A percentile compares a stretch with the other conserved stretches of the same genome.
phyloP scores from a whole-genome alignment of 371 early-diverging fungal species.

The Dichotomocladium elegans region DNA sequence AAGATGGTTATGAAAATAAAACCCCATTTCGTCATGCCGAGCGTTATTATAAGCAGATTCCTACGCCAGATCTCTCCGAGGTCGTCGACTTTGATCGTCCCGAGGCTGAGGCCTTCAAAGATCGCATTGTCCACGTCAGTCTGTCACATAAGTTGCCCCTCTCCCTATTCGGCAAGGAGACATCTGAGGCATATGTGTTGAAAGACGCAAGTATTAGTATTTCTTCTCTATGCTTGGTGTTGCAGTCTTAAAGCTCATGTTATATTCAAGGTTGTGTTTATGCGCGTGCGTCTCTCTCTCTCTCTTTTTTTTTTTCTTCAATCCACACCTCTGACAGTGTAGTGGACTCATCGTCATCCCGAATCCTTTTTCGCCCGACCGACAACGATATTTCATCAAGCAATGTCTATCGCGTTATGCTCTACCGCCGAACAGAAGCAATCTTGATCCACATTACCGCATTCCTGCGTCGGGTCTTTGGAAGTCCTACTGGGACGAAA shows the following conservation, averaged over 20 bases:
- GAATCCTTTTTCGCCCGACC: slow-evolving; percentile 62
- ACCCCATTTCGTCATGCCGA: slow-evolving; percentile 81
- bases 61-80: slow-evolving; percentile 51
- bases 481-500: slow-evolving; percentile 47
- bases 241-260: no score
- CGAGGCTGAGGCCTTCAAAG: slow-evolving; percentile 17
- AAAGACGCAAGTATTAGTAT: slow-evolving; percentile 1
- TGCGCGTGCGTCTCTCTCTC: no score
- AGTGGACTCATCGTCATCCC: slow-evolving; percentile 69
- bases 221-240: no score
- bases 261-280: no score
- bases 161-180: not conserved
- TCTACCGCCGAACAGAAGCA: slow-evolving; percentile 72
- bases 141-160: not conserved
- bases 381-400: slow-evolving; percentile 62
- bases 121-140: not conserved
- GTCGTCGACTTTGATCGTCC: slow-evolving; percentile 52
- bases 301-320: not conserved
- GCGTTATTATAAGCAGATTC: slow-evolving; percentile 60
- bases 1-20: slow-evolving; percentile 46
- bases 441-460: slow-evolving; percentile 78
- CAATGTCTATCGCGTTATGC: slow-evolving; percentile 66
- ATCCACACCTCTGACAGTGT: not conserved
- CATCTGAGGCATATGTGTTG: not conserved
- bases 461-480: slow-evolving; percentile 69